Percentiles rank a stretch among this genome's conserved stretches.
Conservation (phyloP, 73 alveolate genomes). For the Stentor coeruleus region DNA sequence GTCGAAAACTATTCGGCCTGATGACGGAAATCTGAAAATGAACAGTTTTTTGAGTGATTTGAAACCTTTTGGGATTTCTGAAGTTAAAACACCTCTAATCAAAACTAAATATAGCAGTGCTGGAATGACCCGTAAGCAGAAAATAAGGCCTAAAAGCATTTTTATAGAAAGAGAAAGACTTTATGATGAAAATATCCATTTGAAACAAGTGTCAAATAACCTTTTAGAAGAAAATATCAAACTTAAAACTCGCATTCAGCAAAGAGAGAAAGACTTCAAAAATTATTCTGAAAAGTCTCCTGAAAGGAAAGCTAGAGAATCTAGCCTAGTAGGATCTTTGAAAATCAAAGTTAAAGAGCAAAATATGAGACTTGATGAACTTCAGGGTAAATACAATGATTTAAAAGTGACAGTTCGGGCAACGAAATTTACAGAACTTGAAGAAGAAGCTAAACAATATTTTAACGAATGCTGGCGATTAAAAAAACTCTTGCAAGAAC, state of each 20-base stretch:
- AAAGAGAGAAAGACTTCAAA: background rate
- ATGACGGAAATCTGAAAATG: too few relatives aligned
- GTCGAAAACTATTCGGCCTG: too few relatives aligned
- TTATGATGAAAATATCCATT: background rate
- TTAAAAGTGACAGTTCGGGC: conserved; percentile 47
- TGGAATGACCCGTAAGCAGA: background rate
- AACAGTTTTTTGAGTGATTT: too few relatives aligned
- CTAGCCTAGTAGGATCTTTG: conserved; percentile 3
- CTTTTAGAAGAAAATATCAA: background rate
- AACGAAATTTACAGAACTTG: conserved; percentile 47
- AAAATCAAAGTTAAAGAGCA: conserved; percentile 49
- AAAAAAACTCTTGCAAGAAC: conserved; percentile 43
- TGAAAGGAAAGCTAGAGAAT: background rate
- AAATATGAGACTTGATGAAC: conserved; percentile 14
- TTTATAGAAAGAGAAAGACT: background rate
- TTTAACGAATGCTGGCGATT: conserved; percentile 61
- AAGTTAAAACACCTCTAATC: too few relatives aligned
- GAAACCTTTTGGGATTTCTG: too few relatives aligned
- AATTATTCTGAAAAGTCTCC: too few relatives aligned
- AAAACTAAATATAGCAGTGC: too few relatives aligned
- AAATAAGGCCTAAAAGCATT: background rate
- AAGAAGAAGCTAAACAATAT: conserved; percentile 47
- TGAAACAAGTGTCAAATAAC: background rate
- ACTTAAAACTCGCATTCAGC: background rate
- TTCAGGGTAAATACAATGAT: conserved; percentile 34